These are phyloP conservation scores for Marchantia paleacea DNA, from an alignment of 225 moss, liverwort and hornwort species.

Conservation along the genomic window DNA sequence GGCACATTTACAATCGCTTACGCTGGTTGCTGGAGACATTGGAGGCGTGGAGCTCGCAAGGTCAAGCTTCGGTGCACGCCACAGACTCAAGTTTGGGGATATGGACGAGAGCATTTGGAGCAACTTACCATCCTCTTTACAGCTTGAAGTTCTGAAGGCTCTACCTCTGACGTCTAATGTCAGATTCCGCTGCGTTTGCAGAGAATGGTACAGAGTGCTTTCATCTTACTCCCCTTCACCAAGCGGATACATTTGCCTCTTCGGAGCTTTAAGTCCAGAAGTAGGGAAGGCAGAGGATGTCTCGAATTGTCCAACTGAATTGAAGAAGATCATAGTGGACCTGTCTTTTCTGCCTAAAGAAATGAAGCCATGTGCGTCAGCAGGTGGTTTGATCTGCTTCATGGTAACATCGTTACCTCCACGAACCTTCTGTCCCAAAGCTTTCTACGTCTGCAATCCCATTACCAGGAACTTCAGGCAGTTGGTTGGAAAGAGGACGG, in stretches of 20 bases:
- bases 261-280: neutral
- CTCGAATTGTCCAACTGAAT: neutral
- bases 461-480: slow-evolving; percentile 2
- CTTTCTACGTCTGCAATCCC: neutral
- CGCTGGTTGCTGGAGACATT: neutral
- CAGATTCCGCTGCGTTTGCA: neutral
- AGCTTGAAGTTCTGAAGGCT: neutral
- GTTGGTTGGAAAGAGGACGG: neutral
- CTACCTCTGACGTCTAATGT: neutral
- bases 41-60: neutral
- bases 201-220: neutral
- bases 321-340: neutral
- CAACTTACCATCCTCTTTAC: neutral
- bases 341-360: neutral
- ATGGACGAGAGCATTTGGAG: neutral
- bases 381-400: slow-evolving; percentile 9
- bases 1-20: neutral
- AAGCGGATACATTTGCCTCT: neutral
- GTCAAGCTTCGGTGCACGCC: neutral
- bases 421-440: neutral
- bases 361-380: neutral
- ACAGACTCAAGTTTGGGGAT: neutral
- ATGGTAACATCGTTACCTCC: neutral
- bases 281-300: neutral
- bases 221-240: neutral